Conservation (phyloP, 371 early-diverging fungal species). For the Mortierella sp. region DNA sequence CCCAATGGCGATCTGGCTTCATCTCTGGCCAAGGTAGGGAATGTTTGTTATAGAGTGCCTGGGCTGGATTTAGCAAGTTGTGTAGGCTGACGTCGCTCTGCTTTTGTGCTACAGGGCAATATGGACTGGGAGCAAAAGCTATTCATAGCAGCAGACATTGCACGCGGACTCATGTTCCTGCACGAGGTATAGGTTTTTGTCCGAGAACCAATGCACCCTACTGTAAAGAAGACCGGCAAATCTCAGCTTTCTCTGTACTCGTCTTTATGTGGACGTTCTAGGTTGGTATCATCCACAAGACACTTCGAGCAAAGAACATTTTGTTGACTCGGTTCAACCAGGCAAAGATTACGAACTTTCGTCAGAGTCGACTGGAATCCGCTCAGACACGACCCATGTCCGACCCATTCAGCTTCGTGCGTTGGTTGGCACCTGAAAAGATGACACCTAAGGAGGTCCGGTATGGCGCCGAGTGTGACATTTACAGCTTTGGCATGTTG, state of each 20-base stretch:
- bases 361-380: slow-evolving; percentile 50
- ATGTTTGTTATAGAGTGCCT: too few relatives aligned
- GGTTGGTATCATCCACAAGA: slow-evolving; percentile 56
- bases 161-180: slow-evolving; percentile 39
- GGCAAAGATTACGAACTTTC: slow-evolving; percentile 54
- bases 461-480: slow-evolving; percentile 49
- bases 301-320: slow-evolving; percentile 52
- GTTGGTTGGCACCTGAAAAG: slow-evolving; percentile 56
- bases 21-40: slow-evolving; percentile 29
- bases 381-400: slow-evolving; percentile 51
- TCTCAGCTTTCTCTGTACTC: neutral
- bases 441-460: slow-evolving; percentile 44
- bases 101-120: slow-evolving; percentile 17
- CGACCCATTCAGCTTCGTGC: slow-evolving; percentile 50
- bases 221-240: too few relatives aligned
- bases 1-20: slow-evolving; percentile 48
- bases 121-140: slow-evolving; percentile 51
- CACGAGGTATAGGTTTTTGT: slow-evolving; percentile 32
- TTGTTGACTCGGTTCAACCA: slow-evolving; percentile 38
- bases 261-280: slow-evolving; percentile 2
- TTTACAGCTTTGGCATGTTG: slow-evolving; percentile 52
- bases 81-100: too few relatives aligned
- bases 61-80: too few relatives aligned
- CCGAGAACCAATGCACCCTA: slow-evolving; percentile 10
- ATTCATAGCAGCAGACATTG: slow-evolving; percentile 43